A percentile compares a stretch with the other conserved stretches of the same genome.
Conservation (phyloP, 305 asterid species). For the Solanum hybrid region DNA sequence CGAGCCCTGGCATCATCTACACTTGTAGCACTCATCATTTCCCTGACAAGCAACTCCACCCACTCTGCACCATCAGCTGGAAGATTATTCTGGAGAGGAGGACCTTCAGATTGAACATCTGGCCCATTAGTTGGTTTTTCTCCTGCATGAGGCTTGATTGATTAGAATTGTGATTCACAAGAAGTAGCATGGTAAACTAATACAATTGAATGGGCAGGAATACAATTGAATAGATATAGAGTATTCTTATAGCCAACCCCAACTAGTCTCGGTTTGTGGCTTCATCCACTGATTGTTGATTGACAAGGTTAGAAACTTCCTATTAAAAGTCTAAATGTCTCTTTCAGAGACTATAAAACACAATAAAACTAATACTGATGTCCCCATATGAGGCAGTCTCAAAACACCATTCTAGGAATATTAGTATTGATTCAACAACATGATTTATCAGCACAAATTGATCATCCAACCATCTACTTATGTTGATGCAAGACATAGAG, state of each 20-base stretch:
- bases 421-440: background rate
- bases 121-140: background rate
- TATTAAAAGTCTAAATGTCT: background rate
- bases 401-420: background rate
- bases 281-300: background rate
- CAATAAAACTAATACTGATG: background rate
- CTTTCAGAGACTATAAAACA: background rate
- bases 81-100: constrained; percentile 28
- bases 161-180: background rate
- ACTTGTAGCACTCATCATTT: constrained; percentile 57
- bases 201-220: background rate
- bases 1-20: constrained; percentile 74
- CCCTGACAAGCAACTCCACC: constrained; percentile 65
- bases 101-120: constrained; percentile 5
- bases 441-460: background rate
- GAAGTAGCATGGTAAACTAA: background rate
- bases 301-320: background rate
- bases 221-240: background rate
- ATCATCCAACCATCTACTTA: background rate
- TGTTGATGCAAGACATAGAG: background rate
- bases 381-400: background rate
- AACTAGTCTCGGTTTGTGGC: background rate
- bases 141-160: background rate
- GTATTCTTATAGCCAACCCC: background rate
- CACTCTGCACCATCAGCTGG: constrained; percentile 64